Conservation (phyloP, 2,329 filamentous ascomycete species). For the Diaporthe aspalathi region DNA sequence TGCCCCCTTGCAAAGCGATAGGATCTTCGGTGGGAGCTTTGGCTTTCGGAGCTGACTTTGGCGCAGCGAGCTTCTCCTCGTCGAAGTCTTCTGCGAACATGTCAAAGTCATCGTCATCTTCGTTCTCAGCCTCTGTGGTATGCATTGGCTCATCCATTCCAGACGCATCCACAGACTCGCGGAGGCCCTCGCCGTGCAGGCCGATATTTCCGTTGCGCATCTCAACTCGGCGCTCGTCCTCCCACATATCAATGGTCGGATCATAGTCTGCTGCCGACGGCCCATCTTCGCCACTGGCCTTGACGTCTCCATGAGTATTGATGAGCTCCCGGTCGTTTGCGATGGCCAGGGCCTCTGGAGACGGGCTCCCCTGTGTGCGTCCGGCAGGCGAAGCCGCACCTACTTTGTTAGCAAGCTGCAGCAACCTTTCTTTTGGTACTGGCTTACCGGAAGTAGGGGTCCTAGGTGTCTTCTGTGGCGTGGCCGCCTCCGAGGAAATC, state of each 20-base stretch:
- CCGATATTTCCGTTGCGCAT: constrained; percentile 68
- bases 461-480: constrained; percentile 50
- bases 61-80: constrained; percentile 72
- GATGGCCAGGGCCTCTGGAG: constrained; percentile 71
- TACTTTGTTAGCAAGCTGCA: constrained; percentile 26
- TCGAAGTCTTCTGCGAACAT: constrained; percentile 91
- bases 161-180: constrained; percentile 40
- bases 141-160: constrained; percentile 47
- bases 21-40: constrained; percentile 56
- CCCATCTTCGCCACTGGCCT: constrained; percentile 68
- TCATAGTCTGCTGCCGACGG: constrained; percentile 95
- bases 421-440: background rate
- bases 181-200: constrained; percentile 58
- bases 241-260: constrained; percentile 87
- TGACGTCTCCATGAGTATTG: constrained; percentile 64
- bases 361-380: constrained; percentile 58
- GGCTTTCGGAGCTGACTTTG: constrained; percentile 53
- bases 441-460: constrained; percentile 63
- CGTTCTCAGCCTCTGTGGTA: constrained; percentile 52
- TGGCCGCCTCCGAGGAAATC: constrained; percentile 58
- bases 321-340: constrained; percentile 75
- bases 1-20: constrained; percentile 60
- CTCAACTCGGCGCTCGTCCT: constrained; percentile 80
- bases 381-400: constrained; percentile 50
- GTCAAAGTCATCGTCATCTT: constrained; percentile 78